These are phyloP conservation scores for Hypoxylon perforatum DNA, from an alignment of 495 filamentous ascomycete species.

Conservation along the genomic window DNA sequence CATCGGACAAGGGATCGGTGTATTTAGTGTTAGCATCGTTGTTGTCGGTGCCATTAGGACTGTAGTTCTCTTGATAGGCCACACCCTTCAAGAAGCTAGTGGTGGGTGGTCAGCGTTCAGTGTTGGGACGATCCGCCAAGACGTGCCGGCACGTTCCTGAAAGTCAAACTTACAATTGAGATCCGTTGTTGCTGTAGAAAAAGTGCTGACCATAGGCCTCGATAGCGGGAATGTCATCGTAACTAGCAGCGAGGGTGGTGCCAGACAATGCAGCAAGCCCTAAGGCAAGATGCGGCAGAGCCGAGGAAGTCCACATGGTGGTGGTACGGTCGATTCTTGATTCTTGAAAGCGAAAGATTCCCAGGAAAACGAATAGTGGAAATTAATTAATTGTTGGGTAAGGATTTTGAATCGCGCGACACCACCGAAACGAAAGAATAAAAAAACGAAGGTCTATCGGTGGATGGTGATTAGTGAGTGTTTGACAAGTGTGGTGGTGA, in stretches of 20 bases:
- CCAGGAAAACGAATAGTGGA: slow-evolving; percentile 1
- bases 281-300: slow-evolving; percentile 33
- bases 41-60: slow-evolving; percentile 50
- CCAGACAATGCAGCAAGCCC: slow-evolving; percentile 42
- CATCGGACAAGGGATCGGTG: slow-evolving; percentile 77
- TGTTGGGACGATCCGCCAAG: no score
- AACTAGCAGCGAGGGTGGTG: slow-evolving; percentile 41
- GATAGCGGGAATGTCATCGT: slow-evolving; percentile 42
- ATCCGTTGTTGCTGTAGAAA: slow-evolving; percentile 48
- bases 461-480: slow-evolving; percentile 24
- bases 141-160: slow-evolving; percentile 8
- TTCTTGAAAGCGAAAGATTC: slow-evolving; percentile 27
- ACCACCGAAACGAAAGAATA: slow-evolving; percentile 25
- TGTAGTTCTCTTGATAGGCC: slow-evolving; percentile 79
- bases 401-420: slow-evolving; percentile 4
- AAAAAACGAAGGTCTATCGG: slow-evolving; percentile 33
- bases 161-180: slow-evolving; percentile 44
- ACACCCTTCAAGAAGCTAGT: slow-evolving; percentile 77
- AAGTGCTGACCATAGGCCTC: slow-evolving; percentile 46
- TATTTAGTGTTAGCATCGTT: slow-evolving; percentile 54
- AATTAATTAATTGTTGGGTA: slow-evolving; percentile 1
- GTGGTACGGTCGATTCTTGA: slow-evolving; percentile 4
- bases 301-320: slow-evolving; percentile 43
- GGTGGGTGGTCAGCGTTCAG: slow-evolving; percentile 18
- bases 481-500: slow-evolving; percentile 12